A percentile compares a stretch with the other conserved stretches of the same genome.
These are phyloP conservation scores for Chloranthus sessilifolius DNA, from an alignment of 164 flowering plant species.

Conservation along the genomic window DNA sequence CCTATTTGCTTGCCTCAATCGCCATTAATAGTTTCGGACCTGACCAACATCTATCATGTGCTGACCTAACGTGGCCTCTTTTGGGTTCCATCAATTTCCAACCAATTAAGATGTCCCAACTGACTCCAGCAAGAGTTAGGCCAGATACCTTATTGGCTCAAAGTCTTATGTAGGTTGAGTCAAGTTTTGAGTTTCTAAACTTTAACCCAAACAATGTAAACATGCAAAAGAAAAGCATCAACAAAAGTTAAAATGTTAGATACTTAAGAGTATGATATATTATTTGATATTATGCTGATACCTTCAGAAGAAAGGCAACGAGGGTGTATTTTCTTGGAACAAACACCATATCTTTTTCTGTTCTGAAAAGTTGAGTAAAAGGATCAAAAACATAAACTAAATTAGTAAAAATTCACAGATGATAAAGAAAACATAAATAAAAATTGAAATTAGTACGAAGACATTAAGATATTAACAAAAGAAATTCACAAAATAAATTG, in stretches of 20 bases:
- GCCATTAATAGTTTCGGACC: too few relatives aligned
- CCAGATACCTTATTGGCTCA: neutral
- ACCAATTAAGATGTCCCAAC: too few relatives aligned
- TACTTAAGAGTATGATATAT: neutral
- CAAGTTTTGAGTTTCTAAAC: neutral
- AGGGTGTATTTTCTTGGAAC: slow-evolving; percentile 2
- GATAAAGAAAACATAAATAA: too few relatives aligned
- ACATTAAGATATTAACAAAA: too few relatives aligned
- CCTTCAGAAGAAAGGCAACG: slow-evolving; percentile 25
- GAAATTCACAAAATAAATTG: neutral
- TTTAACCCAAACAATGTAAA: neutral
- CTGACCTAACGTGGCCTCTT: too few relatives aligned
- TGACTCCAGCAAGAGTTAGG: neutral
- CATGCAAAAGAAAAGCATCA: neutral
- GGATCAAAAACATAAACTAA: neutral
- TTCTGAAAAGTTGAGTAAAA: slow-evolving; percentile 9
- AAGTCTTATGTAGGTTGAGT: neutral
- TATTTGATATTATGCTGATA: too few relatives aligned
- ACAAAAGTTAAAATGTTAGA: neutral
- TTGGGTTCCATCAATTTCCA: too few relatives aligned
- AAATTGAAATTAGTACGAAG: neutral
- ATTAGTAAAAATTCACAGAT: neutral
- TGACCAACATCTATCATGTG: too few relatives aligned
- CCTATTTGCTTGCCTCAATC: too few relatives aligned
- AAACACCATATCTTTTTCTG: slow-evolving; percentile 12